Conservation (phyloP, 2,329 filamentous ascomycete species). For the Trichophyton simii region DNA sequence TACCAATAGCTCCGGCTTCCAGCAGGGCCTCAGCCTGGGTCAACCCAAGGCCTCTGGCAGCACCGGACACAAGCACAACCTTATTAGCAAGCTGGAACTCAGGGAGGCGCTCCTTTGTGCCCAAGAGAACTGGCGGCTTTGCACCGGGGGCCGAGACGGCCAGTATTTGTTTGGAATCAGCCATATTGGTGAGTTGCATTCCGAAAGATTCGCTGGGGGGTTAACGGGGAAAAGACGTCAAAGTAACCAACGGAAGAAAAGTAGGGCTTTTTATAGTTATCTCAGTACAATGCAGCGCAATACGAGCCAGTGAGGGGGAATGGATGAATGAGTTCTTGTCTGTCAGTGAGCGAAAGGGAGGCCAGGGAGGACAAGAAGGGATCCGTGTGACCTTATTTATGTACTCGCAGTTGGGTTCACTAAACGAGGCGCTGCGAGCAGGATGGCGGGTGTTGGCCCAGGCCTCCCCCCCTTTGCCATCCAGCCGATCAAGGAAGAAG, state of each 20-base stretch:
- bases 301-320: not conserved
- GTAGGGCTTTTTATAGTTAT: not conserved
- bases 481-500: not conserved
- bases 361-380: not conserved
- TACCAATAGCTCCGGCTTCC: constrained; percentile 56
- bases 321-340: not conserved
- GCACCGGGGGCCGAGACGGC: not conserved
- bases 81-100: constrained; percentile 66
- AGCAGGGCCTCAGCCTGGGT: constrained; percentile 60
- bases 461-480: not conserved
- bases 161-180: not conserved
- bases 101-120: constrained; percentile 36
- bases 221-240: no score
- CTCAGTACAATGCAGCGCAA: no score
- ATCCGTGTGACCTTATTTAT: constrained; percentile 2
- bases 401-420: not conserved
- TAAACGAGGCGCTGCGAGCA: not conserved
- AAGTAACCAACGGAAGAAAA: not conserved
- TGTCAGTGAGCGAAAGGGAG: not conserved
- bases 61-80: constrained; percentile 59
- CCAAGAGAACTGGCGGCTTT: constrained; percentile 3
- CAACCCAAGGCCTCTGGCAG: constrained; percentile 59
- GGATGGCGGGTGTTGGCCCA: not conserved
- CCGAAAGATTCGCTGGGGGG: not conserved
- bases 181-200: not conserved